These are phyloP conservation scores for Apiotrichum sp. DNA, from an alignment of 1,284 basidiomycete species.

Conservation along the genomic window DNA sequence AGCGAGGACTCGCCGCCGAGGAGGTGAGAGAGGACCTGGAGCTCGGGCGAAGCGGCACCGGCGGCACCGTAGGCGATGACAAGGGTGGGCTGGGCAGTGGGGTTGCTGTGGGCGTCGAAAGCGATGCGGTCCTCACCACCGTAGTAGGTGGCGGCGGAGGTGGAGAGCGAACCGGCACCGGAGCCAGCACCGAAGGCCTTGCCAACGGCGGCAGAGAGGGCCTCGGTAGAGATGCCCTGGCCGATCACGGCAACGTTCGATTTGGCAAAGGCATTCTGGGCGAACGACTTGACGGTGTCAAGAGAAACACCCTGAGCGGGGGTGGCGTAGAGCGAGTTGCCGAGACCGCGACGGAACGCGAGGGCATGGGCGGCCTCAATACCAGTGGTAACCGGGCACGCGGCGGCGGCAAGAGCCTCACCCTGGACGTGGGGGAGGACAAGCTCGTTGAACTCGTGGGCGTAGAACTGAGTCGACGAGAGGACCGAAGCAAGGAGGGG, in stretches of 20 bases:
- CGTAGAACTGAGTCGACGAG: slow-evolving; percentile 72
- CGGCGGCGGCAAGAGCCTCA: slow-evolving; percentile 61
- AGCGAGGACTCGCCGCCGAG: slow-evolving; percentile 64
- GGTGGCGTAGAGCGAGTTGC: slow-evolving; percentile 75
- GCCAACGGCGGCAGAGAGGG: slow-evolving; percentile 65
- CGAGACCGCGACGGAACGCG: slow-evolving; percentile 86
- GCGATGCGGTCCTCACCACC: slow-evolving; percentile 75
- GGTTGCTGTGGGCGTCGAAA: slow-evolving; percentile 53
- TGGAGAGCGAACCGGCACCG: slow-evolving; percentile 38
- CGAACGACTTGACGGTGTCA: slow-evolving; percentile 64
- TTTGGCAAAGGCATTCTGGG: slow-evolving; percentile 63
- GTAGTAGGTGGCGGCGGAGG: slow-evolving; percentile 56
- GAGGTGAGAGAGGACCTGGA: slow-evolving; percentile 70
- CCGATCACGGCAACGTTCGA: slow-evolving; percentile 78
- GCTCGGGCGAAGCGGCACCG: slow-evolving; percentile 57
- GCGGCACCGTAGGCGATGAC: slow-evolving; percentile 75
- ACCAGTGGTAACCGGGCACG: slow-evolving; percentile 56
- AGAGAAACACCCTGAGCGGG: slow-evolving; percentile 61
- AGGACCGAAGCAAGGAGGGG: slow-evolving; percentile 77
- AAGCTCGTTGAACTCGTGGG: slow-evolving; percentile 79
- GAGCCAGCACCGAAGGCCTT: slow-evolving; percentile 55
- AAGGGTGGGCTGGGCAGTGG: slow-evolving; percentile 57
- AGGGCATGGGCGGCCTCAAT: slow-evolving; percentile 73
- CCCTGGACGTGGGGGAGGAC: slow-evolving; percentile 68
- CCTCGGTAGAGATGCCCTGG: slow-evolving; percentile 69